Conservation (phyloP, 129 eudicot species). For the Tanacetum coccineum region DNA sequence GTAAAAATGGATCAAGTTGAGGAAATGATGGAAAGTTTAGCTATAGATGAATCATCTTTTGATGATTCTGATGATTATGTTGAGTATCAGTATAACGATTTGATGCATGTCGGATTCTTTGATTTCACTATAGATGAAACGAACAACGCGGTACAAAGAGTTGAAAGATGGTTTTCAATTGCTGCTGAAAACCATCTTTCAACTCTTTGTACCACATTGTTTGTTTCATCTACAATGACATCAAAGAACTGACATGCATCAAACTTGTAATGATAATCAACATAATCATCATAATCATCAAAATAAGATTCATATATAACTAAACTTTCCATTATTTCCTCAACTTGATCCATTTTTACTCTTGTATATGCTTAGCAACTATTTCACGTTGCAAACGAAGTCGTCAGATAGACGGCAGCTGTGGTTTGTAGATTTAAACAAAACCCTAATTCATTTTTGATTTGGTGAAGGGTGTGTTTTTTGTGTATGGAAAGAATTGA, state of each 20-base stretch:
- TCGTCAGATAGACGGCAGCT: neutral
- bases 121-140: conserved; percentile 62
- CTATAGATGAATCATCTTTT: conserved; percentile 18
- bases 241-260: conserved; percentile 64
- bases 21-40: conserved; percentile 34
- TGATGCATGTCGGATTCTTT: conserved; percentile 55
- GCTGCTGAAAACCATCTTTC: conserved; percentile 66
- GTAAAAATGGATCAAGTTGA: conserved; percentile 24
- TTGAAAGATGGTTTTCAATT: conserved; percentile 58
- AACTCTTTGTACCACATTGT: conserved; percentile 39
- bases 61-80: neutral
- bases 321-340: conserved; percentile 32
- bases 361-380: neutral
- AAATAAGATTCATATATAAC: conserved; percentile 18
- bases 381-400: neutral
- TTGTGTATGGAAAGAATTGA: conserved; percentile 4
- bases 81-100: conserved; percentile 73
- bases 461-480: conserved; percentile 11
- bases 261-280: conserved; percentile 66
- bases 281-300: neutral
- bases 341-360: conserved; percentile 24
- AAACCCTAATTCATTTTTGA: conserved; percentile 22
- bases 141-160: conserved; percentile 37
- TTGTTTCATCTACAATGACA: conserved; percentile 50
- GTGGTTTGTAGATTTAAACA: neutral